Conservation (phyloP, 2,329 filamentous ascomycete species). For the Trichoderma sp. region DNA sequence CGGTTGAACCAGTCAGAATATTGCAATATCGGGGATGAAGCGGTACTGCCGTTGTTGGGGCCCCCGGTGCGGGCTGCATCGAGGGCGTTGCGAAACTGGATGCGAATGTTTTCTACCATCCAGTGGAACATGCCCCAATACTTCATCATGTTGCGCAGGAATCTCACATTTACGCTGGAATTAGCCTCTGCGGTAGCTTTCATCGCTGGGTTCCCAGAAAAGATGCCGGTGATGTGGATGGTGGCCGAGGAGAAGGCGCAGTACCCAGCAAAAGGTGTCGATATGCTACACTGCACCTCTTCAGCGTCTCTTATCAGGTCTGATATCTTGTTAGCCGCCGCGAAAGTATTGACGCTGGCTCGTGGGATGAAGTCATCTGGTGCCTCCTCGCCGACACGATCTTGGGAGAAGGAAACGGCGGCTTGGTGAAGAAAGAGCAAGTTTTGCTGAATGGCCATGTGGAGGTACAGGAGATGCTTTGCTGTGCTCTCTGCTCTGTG, state of each 20-base stretch:
- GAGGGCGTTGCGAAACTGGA: slow-evolving; percentile 81
- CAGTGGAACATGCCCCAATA: slow-evolving; percentile 99
- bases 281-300: slow-evolving; percentile 66
- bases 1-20: slow-evolving; percentile 98
- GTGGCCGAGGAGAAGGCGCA: slow-evolving; percentile 91
- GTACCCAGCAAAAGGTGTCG: slow-evolving; percentile 92
- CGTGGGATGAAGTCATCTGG: slow-evolving; percentile 77
- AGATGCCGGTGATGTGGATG: slow-evolving; percentile 90
- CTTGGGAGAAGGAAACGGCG: slow-evolving; percentile 70
- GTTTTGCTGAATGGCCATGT: slow-evolving; percentile 87
- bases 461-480: slow-evolving; percentile 90
- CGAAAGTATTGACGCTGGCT: slow-evolving; percentile 73
- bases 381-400: slow-evolving; percentile 66
- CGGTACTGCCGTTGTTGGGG: slow-evolving; percentile 48
- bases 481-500: slow-evolving; percentile 83
- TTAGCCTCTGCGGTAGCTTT: slow-evolving; percentile 81
- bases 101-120: slow-evolving; percentile 89
- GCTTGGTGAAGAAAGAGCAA: slow-evolving; percentile 88
- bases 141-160: slow-evolving; percentile 91
- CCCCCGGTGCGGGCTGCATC: slow-evolving; percentile 74
- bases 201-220: slow-evolving; percentile 76
- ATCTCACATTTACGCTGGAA: slow-evolving; percentile 83
- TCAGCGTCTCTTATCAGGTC: slow-evolving; percentile 78
- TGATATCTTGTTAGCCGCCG: slow-evolving; percentile 85
- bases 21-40: slow-evolving; percentile 73